Conservation (phyloP, 2,329 filamentous ascomycete genomes). For the Ceratocystis ficicola region DNA sequence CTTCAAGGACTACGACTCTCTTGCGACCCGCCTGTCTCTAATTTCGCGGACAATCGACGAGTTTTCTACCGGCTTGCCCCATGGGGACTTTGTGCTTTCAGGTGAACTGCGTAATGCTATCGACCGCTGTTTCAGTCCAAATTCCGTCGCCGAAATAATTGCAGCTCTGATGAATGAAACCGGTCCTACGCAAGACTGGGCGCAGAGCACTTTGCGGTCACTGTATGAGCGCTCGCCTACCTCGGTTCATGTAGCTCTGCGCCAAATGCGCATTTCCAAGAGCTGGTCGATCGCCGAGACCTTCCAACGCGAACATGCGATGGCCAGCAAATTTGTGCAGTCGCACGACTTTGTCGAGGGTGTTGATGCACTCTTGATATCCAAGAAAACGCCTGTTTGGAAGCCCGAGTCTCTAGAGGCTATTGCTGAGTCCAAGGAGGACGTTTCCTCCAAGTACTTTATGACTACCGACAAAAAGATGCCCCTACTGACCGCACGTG, state of each 20-base stretch:
- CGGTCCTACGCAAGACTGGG: slow-evolving; percentile 57
- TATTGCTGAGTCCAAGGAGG: slow-evolving; percentile 37
- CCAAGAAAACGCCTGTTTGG: slow-evolving; percentile 53
- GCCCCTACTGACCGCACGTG: slow-evolving; percentile 39
- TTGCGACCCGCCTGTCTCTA: slow-evolving; percentile 51
- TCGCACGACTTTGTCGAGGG: slow-evolving; percentile 87
- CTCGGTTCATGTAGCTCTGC: slow-evolving; percentile 69
- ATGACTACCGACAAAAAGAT: slow-evolving; percentile 45
- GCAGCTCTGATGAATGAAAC: slow-evolving; percentile 44
- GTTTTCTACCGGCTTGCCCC: slow-evolving; percentile 73
- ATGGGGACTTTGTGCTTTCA: slow-evolving; percentile 50
- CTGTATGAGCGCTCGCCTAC: slow-evolving; percentile 73
- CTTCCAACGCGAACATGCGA: slow-evolving; percentile 74
- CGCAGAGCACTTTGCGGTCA: slow-evolving; percentile 60
- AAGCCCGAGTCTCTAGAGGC: slow-evolving; percentile 59
- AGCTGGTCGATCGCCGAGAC: slow-evolving; percentile 72
- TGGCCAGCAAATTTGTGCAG: slow-evolving; percentile 78
- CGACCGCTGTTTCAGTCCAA: slow-evolving; percentile 65
- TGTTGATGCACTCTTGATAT: slow-evolving; percentile 36
- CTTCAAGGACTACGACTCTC: slow-evolving; percentile 64
- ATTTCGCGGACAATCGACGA: slow-evolving; percentile 88
- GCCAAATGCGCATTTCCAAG: slow-evolving; percentile 65
- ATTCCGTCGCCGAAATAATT: slow-evolving; percentile 59
- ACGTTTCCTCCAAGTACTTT: slow-evolving; percentile 52
- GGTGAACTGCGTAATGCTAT: slow-evolving; percentile 67